Conservation (phyloP, 768 basidiomycete species). For the Trametopsis cervina region DNA sequence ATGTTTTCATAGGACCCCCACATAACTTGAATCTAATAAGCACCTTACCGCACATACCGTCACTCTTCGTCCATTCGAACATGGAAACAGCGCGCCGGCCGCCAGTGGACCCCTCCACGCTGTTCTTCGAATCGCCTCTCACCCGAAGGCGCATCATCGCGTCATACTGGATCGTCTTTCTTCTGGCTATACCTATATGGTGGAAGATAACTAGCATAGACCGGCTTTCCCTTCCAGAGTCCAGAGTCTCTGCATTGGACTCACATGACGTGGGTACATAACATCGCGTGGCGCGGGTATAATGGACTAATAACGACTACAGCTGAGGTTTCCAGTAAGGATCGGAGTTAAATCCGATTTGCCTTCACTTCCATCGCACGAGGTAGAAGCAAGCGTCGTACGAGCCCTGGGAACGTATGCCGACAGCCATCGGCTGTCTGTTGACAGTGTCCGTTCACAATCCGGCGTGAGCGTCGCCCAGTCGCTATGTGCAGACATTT, state of each 20-base stretch:
- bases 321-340: constrained; percentile 7
- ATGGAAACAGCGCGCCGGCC: not conserved
- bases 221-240: constrained; percentile 63
- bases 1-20: not conserved
- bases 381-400: not conserved
- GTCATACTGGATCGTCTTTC: constrained; percentile 72
- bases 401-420: not conserved
- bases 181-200: constrained; percentile 85
- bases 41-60: not conserved
- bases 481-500: too few relatives aligned
- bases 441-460: too few relatives aligned
- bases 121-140: constrained; percentile 37
- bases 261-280: constrained; percentile 19
- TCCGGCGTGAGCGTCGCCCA: too few relatives aligned
- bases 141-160: constrained; percentile 56
- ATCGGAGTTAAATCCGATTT: not conserved
- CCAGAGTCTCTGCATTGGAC: constrained; percentile 48
- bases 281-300: too few relatives aligned
- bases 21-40: not conserved
- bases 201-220: constrained; percentile 91
- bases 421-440: not conserved
- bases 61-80: not conserved
- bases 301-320: constrained; percentile 20
- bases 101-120: constrained; percentile 6
- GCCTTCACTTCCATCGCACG: not conserved